Evolutionary conservation across 2,329 filamentous ascomycete genomes (phyloP).

Genomic region (Colletotrichum sp.): DNA sequence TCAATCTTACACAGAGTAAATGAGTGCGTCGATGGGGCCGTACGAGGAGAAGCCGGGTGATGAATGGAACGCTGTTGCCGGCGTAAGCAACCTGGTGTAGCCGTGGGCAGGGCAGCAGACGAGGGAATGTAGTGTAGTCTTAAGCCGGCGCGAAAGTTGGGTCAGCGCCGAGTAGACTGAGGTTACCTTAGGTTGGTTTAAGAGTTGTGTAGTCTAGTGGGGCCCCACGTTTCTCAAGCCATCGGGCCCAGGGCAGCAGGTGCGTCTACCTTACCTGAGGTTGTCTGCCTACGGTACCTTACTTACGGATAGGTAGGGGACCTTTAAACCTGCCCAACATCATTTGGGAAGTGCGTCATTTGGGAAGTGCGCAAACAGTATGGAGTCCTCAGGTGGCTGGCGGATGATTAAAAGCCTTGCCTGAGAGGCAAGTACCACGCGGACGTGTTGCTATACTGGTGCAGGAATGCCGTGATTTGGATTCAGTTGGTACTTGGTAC

Average conservation of each 20-base stretch:
- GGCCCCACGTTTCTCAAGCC: neutral
- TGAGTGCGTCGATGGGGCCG: neutral
- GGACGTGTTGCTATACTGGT: neutral
- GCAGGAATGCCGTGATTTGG: neutral
- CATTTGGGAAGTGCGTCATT: neutral
- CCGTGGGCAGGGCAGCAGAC: neutral
- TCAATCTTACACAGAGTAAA: neutral
- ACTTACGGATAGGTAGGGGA: neutral
- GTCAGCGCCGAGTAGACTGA: neutral
- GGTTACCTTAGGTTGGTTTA: slow-evolving; percentile 4
- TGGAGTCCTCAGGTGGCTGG: neutral
- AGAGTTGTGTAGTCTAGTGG: slow-evolving; percentile 1
- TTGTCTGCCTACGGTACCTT: neutral
- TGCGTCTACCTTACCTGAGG: neutral
- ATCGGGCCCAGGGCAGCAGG: neutral
- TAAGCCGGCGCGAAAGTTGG: neutral
- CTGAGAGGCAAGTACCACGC: neutral
- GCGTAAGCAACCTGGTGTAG: neutral
- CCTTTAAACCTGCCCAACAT: neutral
- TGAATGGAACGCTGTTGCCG: neutral
- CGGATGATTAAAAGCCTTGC: neutral
- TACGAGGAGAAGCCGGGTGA: neutral
- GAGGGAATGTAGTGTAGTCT: neutral
- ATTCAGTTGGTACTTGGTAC: neutral
- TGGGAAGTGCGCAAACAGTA: neutral